Evolutionary conservation across 2,329 filamentous ascomycete species (phyloP).

Genomic region (Magnaporthiopsis incrustans): DNA sequence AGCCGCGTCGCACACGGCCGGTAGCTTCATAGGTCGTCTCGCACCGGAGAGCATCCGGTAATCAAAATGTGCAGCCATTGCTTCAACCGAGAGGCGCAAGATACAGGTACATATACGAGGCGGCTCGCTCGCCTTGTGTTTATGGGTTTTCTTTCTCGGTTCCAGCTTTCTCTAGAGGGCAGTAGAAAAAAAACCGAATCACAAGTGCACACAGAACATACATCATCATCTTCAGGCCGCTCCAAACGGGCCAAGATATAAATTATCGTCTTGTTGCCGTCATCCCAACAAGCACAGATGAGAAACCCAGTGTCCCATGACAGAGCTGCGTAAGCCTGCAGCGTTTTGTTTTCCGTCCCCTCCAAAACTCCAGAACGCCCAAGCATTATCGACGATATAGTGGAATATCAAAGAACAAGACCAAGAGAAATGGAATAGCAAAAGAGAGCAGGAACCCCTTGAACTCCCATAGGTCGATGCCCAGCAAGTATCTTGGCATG

Average conservation of each 20-base stretch:
- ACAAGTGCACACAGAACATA: background rate
- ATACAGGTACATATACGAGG: background rate
- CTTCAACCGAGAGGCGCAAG: too few relatives aligned
- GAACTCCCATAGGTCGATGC: too few relatives aligned
- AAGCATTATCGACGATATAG: background rate
- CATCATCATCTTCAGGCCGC: background rate
- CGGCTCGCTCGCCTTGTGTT: background rate
- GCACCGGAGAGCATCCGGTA: too few relatives aligned
- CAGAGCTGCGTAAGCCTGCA: background rate
- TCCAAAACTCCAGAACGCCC: background rate
- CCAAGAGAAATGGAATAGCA: constrained; percentile 1
- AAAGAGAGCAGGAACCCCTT: background rate
- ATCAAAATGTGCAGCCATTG: too few relatives aligned
- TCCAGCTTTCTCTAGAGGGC: background rate
- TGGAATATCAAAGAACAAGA: constrained; percentile 3
- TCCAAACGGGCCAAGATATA: background rate
- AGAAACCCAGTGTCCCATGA: background rate
- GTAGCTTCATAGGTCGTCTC: too few relatives aligned
- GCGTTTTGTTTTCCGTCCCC: background rate
- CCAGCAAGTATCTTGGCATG: too few relatives aligned
- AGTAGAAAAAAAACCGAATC: background rate
- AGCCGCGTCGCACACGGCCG: background rate
- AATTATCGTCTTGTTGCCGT: background rate
- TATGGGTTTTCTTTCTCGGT: background rate
- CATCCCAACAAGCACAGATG: background rate